A percentile compares a stretch with the other conserved stretches of the same genome.
Conservation (phyloP, 2,329 filamentous ascomycete species). For the Pseudocercospora fijiensis region DNA sequence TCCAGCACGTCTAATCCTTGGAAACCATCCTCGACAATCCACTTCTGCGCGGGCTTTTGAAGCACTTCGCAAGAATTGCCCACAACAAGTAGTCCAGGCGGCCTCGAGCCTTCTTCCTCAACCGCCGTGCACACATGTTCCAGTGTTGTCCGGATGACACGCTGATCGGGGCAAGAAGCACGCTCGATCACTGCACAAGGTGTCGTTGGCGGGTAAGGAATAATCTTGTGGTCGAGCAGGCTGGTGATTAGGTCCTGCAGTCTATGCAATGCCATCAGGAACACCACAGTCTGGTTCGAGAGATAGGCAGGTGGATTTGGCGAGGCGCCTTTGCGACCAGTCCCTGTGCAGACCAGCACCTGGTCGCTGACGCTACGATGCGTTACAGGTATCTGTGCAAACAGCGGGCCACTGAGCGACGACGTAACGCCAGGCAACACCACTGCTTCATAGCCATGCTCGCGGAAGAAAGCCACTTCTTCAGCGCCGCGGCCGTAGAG, state of each 20-base stretch:
- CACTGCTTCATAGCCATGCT: slow-evolving; percentile 62
- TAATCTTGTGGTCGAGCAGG: slow-evolving; percentile 53
- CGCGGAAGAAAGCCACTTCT: slow-evolving; percentile 80
- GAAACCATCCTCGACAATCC: slow-evolving; percentile 88
- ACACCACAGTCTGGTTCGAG: slow-evolving; percentile 77
- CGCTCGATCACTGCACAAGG: slow-evolving; percentile 92
- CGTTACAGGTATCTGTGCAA: slow-evolving; percentile 82
- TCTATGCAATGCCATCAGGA: slow-evolving; percentile 91
- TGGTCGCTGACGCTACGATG: slow-evolving; percentile 90
- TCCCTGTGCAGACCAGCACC: slow-evolving; percentile 93
- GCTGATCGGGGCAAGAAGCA: slow-evolving; percentile 89
- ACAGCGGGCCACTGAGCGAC: slow-evolving; percentile 81
- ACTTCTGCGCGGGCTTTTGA: slow-evolving; percentile 62
- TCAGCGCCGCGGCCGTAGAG: slow-evolving; percentile 94
- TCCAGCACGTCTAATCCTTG: slow-evolving; percentile 62
- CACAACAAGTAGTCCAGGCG: slow-evolving; percentile 83
- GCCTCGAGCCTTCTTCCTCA: slow-evolving; percentile 82
- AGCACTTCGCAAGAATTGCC: slow-evolving; percentile 81
- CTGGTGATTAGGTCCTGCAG: slow-evolving; percentile 71
- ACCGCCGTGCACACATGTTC: slow-evolving; percentile 76
- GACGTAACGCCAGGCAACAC: slow-evolving; percentile 91
- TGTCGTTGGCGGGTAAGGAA: slow-evolving; percentile 60
- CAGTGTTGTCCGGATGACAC: slow-evolving; percentile 85
- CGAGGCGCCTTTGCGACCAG: slow-evolving; percentile 81
- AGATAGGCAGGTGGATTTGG: slow-evolving; percentile 80